These are phyloP conservation scores for Corymbia maculata DNA, from an alignment of 345 rosid species.

Conservation along the genomic window DNA sequence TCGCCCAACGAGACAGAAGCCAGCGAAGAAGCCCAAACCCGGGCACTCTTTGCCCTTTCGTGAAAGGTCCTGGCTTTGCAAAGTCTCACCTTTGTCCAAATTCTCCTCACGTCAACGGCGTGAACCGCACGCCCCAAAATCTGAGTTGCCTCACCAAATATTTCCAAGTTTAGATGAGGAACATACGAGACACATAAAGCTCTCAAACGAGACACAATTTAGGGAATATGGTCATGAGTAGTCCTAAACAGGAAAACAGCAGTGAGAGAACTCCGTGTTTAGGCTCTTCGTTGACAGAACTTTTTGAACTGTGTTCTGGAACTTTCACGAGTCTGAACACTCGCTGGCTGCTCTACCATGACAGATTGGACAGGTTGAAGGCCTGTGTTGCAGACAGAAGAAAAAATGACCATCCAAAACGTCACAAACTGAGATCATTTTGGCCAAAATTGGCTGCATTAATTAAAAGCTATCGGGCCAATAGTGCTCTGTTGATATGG, in stretches of 20 bases:
- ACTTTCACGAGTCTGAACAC: constrained; percentile 1
- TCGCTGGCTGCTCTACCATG: constrained; percentile 18
- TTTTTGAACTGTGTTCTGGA: constrained; percentile 19
- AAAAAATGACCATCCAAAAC: background rate
- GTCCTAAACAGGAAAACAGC: constrained; percentile 42
- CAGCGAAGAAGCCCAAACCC: constrained; percentile 81
- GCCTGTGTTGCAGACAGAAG: constrained; percentile 28
- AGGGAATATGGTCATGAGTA: constrained; percentile 35
- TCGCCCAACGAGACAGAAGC: constrained; percentile 82
- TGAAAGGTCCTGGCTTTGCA: constrained; percentile 72
- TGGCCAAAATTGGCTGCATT: background rate
- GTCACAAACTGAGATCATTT: background rate
- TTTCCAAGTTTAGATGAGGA: constrained; percentile 66
- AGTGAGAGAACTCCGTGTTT: constrained; percentile 36
- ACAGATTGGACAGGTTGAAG: constrained; percentile 42
- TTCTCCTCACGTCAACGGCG: constrained; percentile 74
- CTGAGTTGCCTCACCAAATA: constrained; percentile 78
- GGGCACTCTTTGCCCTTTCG: constrained; percentile 62
- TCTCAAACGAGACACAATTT: constrained; percentile 35
- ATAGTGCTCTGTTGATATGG: background rate
- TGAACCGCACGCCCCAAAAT: constrained; percentile 53
- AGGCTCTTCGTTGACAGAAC: constrained; percentile 26
- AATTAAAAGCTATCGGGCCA: background rate
- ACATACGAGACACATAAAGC: constrained; percentile 48
- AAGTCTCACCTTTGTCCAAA: constrained; percentile 61